Evolutionary conservation across 495 filamentous ascomycete genomes (phyloP).

Genomic region (Penicillium bovifimosum): DNA sequence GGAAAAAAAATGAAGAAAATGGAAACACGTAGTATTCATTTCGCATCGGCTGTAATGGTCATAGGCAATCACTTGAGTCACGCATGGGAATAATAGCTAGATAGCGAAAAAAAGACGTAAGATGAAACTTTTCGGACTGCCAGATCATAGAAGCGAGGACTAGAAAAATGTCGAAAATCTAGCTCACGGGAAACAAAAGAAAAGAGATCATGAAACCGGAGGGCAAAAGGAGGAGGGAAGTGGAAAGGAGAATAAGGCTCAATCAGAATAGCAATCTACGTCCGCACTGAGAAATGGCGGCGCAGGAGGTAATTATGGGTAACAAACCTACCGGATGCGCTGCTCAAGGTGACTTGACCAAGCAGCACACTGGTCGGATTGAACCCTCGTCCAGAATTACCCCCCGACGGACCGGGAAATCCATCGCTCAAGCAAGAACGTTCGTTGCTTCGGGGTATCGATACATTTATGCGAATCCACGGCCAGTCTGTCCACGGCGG

Average conservation of each 20-base stretch:
- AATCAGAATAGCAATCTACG: slow-evolving; percentile 19
- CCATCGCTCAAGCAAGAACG: slow-evolving; percentile 16
- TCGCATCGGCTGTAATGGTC: slow-evolving; percentile 39
- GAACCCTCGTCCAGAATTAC: slow-evolving; percentile 2
- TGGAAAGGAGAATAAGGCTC: slow-evolving; percentile 12
- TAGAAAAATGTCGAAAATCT: slow-evolving; percentile 33
- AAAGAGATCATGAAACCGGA: slow-evolving; percentile 25
- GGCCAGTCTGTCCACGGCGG: slow-evolving; percentile 45
- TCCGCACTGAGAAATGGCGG: slow-evolving; percentile 8
- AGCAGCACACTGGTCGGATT: neutral
- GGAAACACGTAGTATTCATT: slow-evolving; percentile 29
- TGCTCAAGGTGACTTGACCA: neutral
- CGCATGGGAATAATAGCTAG: slow-evolving; percentile 38
- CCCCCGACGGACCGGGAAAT: slow-evolving; percentile 1
- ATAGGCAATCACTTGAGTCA: slow-evolving; percentile 37
- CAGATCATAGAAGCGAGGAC: slow-evolving; percentile 35
- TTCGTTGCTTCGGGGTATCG: slow-evolving; percentile 37
- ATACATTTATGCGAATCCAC: slow-evolving; percentile 45
- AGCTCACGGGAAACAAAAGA: slow-evolving; percentile 24
- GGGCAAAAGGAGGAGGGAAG: slow-evolving; percentile 11
- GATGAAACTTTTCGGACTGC: slow-evolving; percentile 43
- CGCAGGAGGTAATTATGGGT: slow-evolving; percentile 14
- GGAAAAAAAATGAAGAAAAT: slow-evolving; percentile 10
- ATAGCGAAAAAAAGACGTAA: slow-evolving; percentile 26
- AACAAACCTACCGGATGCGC: slow-evolving; percentile 1